Evolutionary conservation across 345 rosid genomes (phyloP), one percentile per base, ranked within the genome.

Genomic region (Barbarea vulgaris): DNA sequence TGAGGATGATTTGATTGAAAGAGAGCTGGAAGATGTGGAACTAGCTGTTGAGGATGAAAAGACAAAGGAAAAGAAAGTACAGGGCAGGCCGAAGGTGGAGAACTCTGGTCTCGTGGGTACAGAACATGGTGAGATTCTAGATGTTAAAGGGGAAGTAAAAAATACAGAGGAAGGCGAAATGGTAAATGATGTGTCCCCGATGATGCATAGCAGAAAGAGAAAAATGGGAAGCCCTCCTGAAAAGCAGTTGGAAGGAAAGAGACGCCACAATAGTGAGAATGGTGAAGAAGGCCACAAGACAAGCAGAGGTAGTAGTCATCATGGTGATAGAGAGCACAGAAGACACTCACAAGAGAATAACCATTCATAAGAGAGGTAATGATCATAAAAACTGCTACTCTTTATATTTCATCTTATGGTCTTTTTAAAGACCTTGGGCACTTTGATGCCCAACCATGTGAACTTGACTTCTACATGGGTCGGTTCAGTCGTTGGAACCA

Each of bases 1-100:
- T 61, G 98, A 88, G 57, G 98, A 93, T 82, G 98, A 90, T 81
- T 85, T 88, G 55, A 90, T 93, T 48, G 98, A 90, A 83, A 88
- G 85, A 73, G 93, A 85, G 82, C 79, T 93, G 13, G 98, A 93
- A 79, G 93, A 85, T 69, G 84, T 93, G 14, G 93, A 90, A 73
- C 27, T 88, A 79, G 85, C 93, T 14, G 91, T 77, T 13, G 91
- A 85, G 17, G 88, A 84, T 55, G 93, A 87, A 80, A 88, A 85
- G 56, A 62, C 69, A 47, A 87, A 81, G 79, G 77, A 83, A 77
- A 88, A 80, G 64, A 83, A 75, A 55, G 71, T 80, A 77, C 90
- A 81, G 75, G 84, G 84, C 82, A 86, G 79, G 61, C 59, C 59
- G 48, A 70, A 77, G 51, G 72, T n/a, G 41, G 76, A 70, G 66